A percentile compares a stretch with the other conserved stretches of the same genome.
phyloP scores from a whole-genome alignment of 768 basidiomycete species.

The Boletus huronensis region DNA sequence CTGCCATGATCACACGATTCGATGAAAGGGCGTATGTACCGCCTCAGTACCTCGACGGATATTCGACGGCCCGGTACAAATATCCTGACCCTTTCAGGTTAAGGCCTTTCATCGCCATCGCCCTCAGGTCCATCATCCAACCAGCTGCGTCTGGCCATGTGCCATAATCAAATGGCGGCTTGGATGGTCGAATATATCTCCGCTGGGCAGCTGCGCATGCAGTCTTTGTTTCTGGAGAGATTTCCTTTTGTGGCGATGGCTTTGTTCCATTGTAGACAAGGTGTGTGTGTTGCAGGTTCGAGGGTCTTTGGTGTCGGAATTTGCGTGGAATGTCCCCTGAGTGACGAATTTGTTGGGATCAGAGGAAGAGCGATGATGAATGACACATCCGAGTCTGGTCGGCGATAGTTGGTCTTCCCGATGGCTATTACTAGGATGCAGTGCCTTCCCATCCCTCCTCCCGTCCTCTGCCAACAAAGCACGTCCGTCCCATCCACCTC shows the following conservation, averaged over 20 bases:
- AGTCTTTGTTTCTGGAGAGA: too few species aligned
- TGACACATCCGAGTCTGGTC: conserved; percentile 4
- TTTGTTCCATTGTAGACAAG: conserved; percentile 15
- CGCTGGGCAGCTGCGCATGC: too few species aligned
- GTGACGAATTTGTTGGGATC: conserved; percentile 8
- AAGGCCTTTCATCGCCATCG: background rate
- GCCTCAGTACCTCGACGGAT: too few species aligned
- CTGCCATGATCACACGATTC: background rate
- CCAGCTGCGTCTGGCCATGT: too few species aligned
- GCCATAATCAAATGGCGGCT: too few species aligned
- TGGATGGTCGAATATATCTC: too few species aligned
- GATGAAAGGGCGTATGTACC: too few species aligned
- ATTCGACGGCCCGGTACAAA: too few species aligned
- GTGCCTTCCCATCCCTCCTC: conserved; percentile 2
- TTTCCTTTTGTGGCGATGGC: conserved; percentile 6
- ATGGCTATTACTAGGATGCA: conserved; percentile 18
- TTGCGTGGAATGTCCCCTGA: background rate
- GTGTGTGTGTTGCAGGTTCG: background rate
- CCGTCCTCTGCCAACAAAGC: conserved; percentile 8
- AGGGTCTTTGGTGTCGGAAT: background rate
- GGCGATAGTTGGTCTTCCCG: conserved; percentile 11
- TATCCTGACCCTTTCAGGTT: too few species aligned
- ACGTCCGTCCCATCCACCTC: background rate
- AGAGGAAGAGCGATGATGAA: conserved; percentile 5
- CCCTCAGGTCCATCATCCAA: too few species aligned